Conservation (phyloP, 2,329 filamentous ascomycete genomes). For the Nothophaeocryptopus gaeumannii region DNA sequence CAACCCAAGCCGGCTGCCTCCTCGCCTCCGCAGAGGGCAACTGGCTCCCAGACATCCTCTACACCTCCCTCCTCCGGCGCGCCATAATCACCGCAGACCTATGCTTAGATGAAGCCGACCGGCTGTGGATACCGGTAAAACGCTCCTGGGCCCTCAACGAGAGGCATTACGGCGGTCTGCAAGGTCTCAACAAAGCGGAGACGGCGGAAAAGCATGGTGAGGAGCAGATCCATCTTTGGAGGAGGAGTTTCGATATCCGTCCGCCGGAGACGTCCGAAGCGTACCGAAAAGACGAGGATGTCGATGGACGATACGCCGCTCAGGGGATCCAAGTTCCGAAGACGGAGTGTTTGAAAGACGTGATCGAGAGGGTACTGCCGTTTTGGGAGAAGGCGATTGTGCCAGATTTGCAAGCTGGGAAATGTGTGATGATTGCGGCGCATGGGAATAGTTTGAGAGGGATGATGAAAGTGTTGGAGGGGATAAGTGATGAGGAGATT, state of each 20-base stretch:
- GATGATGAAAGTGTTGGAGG: conserved; percentile 17
- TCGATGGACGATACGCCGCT: conserved; percentile 10
- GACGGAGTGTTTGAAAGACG: conserved; percentile 18
- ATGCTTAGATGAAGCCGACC: conserved; percentile 8
- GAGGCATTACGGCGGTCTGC: conserved; percentile 15
- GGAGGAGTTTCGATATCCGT: conserved; percentile 4
- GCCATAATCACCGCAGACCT: conserved; percentile 14
- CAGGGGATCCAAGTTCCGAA: conserved; percentile 7
- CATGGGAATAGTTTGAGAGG: conserved; percentile 14
- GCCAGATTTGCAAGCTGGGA: conserved; percentile 5
- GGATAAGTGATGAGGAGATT: conserved; percentile 15
- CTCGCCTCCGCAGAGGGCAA: conserved; percentile 1
- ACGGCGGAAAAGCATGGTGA: conserved; percentile 11
- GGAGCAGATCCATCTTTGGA: conserved; percentile 13
- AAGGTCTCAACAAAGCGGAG: conserved; percentile 13
- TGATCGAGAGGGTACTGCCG: conserved; percentile 11
- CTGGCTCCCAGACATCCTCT: conserved; percentile 14
- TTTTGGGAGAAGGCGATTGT: conserved; percentile 14
- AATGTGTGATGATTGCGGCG: conserved; percentile 14
- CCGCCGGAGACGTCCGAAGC: conserved; percentile 8
- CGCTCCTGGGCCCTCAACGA: conserved; percentile 13
- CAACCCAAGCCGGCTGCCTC: conserved; percentile 13
- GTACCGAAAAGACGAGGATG: conserved; percentile 11
- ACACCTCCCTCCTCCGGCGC: conserved; percentile 13
- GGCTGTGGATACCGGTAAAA: conserved; percentile 12